Evolutionary conservation across 1,139 yeast genomes (phyloP), one percentile per base, ranked within the genome.

Genomic region (Suhomyces panamericanus): DNA sequence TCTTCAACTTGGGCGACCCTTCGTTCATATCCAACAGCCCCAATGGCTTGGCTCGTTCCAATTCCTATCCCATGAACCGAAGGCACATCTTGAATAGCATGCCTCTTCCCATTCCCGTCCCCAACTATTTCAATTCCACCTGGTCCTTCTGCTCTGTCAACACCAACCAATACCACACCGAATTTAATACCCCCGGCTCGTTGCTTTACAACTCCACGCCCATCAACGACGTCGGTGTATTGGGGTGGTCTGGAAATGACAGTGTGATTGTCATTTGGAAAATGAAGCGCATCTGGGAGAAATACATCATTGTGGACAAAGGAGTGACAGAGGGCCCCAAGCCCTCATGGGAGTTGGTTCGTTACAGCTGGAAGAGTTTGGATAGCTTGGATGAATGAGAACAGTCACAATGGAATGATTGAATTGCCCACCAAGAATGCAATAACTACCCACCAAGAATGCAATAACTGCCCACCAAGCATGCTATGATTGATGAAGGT

Each of bases 101-200:
- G n/a, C 90, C 93, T 2, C 65, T 85, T 9, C 77, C 87, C 17
- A 62, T 73, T 12, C 73, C 75, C 49, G 69, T 80, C 42, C 89
- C 93, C 24, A 74, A 78, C 41, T 91, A 91, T 62, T 87, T 91
- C 65, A 80, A 85, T 46, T 85, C 95, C 1, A 85, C 87, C 12
- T 91, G 97, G 98, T 85, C 95, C 38, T 87, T 86, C 67, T 89
- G 90, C 41, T 84, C 91, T 0, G 73, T 81, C n/a, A 85, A 86
- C 54, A 79, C 90, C 31, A 77, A 75, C 48, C 67, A 75, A 45
- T 60, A 69, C 46, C 76, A 71, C 49, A 46, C 58, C 3, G 62
- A 61, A 13, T 38, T 38, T 33, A 45, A 42, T 12, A 59, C 60
- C 55, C 61, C 54, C 48, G 63, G 56, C 48, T 59, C 36, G 55